Conservation (phyloP, 148 eudicot species). For the Silene conica region DNA sequence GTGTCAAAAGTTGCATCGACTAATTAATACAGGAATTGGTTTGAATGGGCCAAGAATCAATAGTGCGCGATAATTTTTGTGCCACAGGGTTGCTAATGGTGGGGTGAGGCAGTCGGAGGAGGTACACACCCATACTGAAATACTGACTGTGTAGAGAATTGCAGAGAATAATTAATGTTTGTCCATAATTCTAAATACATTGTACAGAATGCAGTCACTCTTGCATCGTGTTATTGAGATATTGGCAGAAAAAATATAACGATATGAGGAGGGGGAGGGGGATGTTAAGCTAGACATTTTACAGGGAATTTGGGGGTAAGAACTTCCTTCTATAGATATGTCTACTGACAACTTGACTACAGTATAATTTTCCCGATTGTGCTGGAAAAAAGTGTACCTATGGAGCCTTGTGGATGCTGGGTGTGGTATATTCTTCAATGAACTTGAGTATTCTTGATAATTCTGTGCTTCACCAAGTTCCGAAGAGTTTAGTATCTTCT, state of each 20-base stretch:
- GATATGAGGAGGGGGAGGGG: neutral
- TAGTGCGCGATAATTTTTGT: no score
- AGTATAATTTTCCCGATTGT: slow-evolving; percentile 18
- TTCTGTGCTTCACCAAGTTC: neutral
- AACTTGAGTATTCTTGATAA: neutral
- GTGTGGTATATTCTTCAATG: neutral
- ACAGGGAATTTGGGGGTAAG: slow-evolving; percentile 19
- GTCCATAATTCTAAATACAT: slow-evolving; percentile 6
- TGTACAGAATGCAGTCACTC: slow-evolving; percentile 21
- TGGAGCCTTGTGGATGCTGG: slow-evolving; percentile 16
- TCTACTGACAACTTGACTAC: slow-evolving; percentile 16
- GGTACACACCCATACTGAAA: no score
- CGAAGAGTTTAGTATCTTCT: neutral
- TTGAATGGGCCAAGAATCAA: no score
- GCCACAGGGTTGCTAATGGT: no score
- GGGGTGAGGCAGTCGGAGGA: no score
- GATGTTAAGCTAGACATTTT: neutral
- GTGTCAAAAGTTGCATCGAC: no score
- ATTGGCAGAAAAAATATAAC: slow-evolving; percentile 7
- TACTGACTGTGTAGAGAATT: neutral
- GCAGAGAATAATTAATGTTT: neutral
- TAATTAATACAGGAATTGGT: no score
- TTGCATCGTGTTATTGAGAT: slow-evolving; percentile 24
- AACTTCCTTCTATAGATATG: slow-evolving; percentile 7
- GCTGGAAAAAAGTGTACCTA: slow-evolving; percentile 12